Conservation (phyloP, 2,329 filamentous ascomycete genomes). For the Amesomyces nigricolor region DNA sequence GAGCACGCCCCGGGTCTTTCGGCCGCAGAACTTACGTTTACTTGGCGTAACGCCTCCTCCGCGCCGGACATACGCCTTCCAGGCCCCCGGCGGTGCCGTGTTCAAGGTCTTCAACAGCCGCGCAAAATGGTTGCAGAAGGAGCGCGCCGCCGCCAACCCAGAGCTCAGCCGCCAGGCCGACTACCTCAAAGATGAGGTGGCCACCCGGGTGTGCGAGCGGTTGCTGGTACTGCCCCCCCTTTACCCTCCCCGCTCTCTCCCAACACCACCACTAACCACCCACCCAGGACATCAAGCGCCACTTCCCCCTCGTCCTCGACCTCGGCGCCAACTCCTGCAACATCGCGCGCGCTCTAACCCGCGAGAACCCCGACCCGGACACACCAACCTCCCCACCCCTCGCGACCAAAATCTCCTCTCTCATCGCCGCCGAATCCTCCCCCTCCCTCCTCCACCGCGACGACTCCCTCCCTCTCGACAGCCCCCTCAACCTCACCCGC, state of each 20-base stretch:
- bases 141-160: constrained; percentile 68
- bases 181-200: constrained; percentile 91
- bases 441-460: constrained; percentile 74
- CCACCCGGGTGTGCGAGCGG: constrained; percentile 74
- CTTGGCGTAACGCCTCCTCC: background rate
- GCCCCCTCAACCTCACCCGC: constrained; percentile 64
- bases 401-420: constrained; percentile 61
- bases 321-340: constrained; percentile 95
- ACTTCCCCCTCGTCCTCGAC: constrained; percentile 79
- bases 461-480: constrained; percentile 66
- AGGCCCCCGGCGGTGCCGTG: constrained; percentile 68
- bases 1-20: constrained; percentile 19
- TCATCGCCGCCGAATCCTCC: constrained; percentile 81
- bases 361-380: constrained; percentile 59
- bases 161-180: constrained; percentile 74
- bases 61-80: constrained; percentile 65
- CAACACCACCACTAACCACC: background rate
- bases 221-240: constrained; percentile 54
- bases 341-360: constrained; percentile 73
- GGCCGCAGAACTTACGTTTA: constrained; percentile 13
- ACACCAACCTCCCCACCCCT: constrained; percentile 60
- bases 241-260: background rate
- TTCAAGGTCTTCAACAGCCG: constrained; percentile 88
- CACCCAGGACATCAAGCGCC: constrained; percentile 78
- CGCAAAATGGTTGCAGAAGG: constrained; percentile 86